These are phyloP conservation scores for Cymbopogon citratus DNA, from an alignment of 176 grass and related monocot species.

Conservation along the genomic window DNA sequence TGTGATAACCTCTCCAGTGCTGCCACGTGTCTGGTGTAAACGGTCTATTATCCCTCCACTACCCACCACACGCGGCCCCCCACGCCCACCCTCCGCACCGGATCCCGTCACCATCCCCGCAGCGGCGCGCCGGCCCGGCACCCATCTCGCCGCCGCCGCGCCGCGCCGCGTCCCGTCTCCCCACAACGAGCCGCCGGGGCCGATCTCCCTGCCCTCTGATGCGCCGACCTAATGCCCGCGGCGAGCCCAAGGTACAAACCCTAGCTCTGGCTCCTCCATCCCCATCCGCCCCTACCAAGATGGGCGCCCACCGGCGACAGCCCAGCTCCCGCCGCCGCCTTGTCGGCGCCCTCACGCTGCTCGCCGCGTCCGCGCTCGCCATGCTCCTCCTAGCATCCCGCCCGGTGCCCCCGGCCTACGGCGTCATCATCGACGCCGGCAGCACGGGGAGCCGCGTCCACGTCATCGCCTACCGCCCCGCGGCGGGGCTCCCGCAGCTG, in stretches of 20 bases:
- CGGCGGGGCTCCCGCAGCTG: conserved; percentile 17
- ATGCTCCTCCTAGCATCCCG: conserved; percentile 32
- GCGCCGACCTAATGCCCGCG: conserved; percentile 47
- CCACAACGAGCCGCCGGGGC: not conserved
- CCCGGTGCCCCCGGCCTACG: conserved; percentile 24
- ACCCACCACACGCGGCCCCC: not conserved
- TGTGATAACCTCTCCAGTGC: not conserved
- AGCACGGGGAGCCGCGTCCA: conserved; percentile 81
- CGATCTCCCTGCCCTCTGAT: conserved; percentile 22
- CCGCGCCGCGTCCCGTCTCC: not conserved
- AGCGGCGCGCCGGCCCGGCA: conserved; percentile 35
- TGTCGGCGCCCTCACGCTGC: conserved; percentile 16
- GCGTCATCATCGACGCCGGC: conserved; percentile 72
- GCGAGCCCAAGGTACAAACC: conserved; percentile 29
- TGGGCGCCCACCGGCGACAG: conserved; percentile 25
- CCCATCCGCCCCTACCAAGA: conserved; percentile 4
- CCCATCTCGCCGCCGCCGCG: conserved; percentile 27
- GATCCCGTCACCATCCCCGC: conserved; percentile 28
- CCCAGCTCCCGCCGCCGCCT: conserved; percentile 23
- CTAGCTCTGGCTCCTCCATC: not conserved
- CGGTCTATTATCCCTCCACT: not conserved
- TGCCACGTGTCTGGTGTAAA: conserved; percentile 15
- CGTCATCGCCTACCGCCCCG: conserved; percentile 42
- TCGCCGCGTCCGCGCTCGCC: not conserved
- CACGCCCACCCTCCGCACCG: conserved; percentile 14